phyloP scores from a whole-genome alignment of 2,329 filamentous ascomycete species.

The Lasiodiplodia hormozganensis region DNA sequence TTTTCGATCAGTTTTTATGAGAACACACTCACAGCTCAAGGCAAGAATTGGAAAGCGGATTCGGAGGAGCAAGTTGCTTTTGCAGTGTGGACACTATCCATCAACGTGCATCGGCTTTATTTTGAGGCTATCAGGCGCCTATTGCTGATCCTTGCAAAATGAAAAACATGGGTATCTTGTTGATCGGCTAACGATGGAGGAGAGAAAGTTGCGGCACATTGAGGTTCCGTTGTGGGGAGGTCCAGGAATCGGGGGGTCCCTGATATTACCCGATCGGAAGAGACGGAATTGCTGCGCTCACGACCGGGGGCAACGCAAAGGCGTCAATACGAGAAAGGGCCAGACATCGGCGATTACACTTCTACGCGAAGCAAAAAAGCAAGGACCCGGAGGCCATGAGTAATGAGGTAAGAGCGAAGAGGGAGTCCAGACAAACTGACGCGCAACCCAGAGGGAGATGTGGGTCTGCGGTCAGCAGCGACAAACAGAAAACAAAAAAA shows the following conservation, averaged over 20 bases:
- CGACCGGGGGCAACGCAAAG: not conserved
- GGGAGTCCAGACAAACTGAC: not conserved
- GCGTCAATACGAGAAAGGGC: conserved; percentile 11
- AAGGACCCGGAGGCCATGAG: not conserved
- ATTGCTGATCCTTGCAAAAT: not conserved
- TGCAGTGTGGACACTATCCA: not conserved
- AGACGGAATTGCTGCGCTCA: not conserved
- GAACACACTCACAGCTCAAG: not conserved
- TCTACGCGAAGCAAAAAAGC: conserved; percentile 6
- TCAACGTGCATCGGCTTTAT: not conserved
- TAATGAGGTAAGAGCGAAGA: conserved; percentile 18
- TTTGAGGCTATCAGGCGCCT: not conserved
- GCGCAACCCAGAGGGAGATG: not conserved
- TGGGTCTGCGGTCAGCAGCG: conserved; percentile 19
- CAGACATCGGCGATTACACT: conserved; percentile 14
- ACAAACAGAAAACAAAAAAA: not conserved
- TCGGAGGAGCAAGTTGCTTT: not conserved
- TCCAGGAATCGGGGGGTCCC: not conserved
- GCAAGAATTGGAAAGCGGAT: not conserved
- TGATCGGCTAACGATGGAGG: not conserved
- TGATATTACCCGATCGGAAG: conserved; percentile 6
- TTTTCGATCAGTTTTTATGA: not conserved
- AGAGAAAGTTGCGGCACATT: not conserved
- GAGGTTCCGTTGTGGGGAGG: not conserved
- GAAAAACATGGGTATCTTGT: conserved; percentile 4